These are phyloP conservation scores for Tolypocladium guangdongense DNA, from an alignment of 2,329 filamentous ascomycete species.

Conservation along the genomic window DNA sequence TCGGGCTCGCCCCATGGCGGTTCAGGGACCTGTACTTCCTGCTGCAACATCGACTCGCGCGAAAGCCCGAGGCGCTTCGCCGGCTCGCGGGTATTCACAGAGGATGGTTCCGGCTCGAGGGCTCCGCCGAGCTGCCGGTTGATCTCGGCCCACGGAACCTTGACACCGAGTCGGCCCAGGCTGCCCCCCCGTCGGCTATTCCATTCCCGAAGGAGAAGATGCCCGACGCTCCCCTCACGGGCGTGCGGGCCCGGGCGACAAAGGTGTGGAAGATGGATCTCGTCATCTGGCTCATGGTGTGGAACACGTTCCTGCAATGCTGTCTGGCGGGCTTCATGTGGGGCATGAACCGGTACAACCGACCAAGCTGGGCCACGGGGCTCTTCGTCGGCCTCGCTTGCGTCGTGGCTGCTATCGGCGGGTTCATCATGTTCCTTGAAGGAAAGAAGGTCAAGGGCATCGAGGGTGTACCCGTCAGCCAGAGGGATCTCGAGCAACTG, in stretches of 20 bases:
- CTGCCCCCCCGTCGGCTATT: constrained; percentile 27
- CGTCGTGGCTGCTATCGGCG: constrained; percentile 55
- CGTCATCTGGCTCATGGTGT: constrained; percentile 67
- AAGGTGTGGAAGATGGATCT: constrained; percentile 66
- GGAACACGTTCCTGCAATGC: constrained; percentile 69
- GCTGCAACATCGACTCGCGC: constrained; percentile 47
- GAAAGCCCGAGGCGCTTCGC: constrained; percentile 46
- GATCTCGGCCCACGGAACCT: constrained; percentile 43
- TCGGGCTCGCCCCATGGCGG: constrained; percentile 76
- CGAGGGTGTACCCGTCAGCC: constrained; percentile 57
- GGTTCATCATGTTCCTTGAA: constrained; percentile 60
- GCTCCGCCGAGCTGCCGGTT: constrained; percentile 47
- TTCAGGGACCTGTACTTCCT: constrained; percentile 71
- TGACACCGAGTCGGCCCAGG: constrained; percentile 26
- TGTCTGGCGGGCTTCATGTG: constrained; percentile 74
- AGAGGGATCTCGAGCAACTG: constrained; percentile 40
- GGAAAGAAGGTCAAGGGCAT: constrained; percentile 60
- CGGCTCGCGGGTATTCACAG: constrained; percentile 64
- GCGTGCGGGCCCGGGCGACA: constrained; percentile 56
- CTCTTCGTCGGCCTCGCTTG: constrained; percentile 68
- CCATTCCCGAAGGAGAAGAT: constrained; percentile 55
- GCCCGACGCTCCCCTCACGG: constrained; percentile 59
- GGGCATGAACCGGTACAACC: constrained; percentile 59
- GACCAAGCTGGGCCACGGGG: constrained; percentile 73
- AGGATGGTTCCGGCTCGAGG: constrained; percentile 63